Conservation (phyloP, 768 basidiomycete species). For the Mycena sanguinolenta region DNA sequence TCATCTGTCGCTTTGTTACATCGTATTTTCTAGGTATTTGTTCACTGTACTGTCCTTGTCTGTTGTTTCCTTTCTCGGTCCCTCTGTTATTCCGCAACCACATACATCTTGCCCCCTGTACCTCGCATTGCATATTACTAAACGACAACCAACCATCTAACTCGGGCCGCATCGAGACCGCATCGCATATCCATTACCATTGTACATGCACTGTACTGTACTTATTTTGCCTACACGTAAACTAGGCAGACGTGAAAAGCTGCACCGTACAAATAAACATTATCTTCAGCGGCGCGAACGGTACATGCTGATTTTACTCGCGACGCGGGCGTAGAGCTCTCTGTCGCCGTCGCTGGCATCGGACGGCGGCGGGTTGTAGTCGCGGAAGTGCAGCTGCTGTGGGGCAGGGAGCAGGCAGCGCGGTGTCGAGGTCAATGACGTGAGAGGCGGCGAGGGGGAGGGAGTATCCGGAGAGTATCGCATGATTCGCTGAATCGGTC, state of each 20-base stretch:
- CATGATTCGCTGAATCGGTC: conserved; percentile 18
- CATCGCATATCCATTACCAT: conserved; percentile 16
- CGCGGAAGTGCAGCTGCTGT: conserved; percentile 27
- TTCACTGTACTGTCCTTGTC: conserved; percentile 13
- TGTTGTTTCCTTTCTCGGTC: not conserved
- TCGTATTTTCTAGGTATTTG: conserved; percentile 12
- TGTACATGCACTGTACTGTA: conserved; percentile 12
- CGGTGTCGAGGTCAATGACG: conserved; percentile 24
- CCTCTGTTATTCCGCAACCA: conserved; percentile 20
- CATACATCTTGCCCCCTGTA: conserved; percentile 35
- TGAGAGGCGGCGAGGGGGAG: conserved; percentile 30
- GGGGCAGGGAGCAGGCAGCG: conserved; percentile 37
- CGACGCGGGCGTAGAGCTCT: conserved; percentile 28
- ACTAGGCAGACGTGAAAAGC: not conserved
- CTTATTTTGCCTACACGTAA: conserved; percentile 14
- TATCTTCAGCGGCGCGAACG: conserved; percentile 18
- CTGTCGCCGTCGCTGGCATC: conserved; percentile 12
- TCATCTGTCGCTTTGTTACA: conserved; percentile 9
- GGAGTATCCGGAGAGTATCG: conserved; percentile 26
- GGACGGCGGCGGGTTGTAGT: conserved; percentile 28
- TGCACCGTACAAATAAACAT: conserved; percentile 20
- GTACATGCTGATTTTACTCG: conserved; percentile 23
- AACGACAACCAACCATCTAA: conserved; percentile 20
- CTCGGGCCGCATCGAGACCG: conserved; percentile 26
- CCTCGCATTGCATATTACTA: conserved; percentile 27